These are phyloP conservation scores for Microthlaspi erraticum DNA, from an alignment of 345 rosid genomes.

Conservation along the genomic window DNA sequence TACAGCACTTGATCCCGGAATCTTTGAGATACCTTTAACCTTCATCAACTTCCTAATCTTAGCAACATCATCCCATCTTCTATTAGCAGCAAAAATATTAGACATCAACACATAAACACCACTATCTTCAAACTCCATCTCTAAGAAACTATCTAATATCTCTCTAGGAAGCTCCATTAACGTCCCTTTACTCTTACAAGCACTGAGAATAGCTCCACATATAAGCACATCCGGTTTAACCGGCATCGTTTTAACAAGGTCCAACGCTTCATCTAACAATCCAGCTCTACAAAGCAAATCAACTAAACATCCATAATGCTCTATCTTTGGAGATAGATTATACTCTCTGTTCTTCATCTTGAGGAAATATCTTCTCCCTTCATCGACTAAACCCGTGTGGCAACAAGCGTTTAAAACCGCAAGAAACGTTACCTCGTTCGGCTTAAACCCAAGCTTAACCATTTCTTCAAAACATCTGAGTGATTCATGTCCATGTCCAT, in stretches of 20 bases:
- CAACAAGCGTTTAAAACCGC: conserved; percentile 52
- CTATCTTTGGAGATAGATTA: conserved; percentile 50
- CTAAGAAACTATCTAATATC: conserved; percentile 42
- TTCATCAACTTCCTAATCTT: conserved; percentile 51
- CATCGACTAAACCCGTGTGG: conserved; percentile 53
- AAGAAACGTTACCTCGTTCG: conserved; percentile 56
- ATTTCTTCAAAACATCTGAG: conserved; percentile 46
- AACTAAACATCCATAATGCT: conserved; percentile 49
- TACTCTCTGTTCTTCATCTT: conserved; percentile 44
- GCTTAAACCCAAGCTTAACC: conserved; percentile 46
- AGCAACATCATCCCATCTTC: conserved; percentile 55
- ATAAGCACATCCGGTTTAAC: conserved; percentile 52
- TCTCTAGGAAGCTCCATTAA: conserved; percentile 42
- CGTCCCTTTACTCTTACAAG: conserved; percentile 47
- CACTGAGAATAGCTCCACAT: conserved; percentile 59
- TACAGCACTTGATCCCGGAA: conserved; percentile 46
- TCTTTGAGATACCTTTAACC: conserved; percentile 47
- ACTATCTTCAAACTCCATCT: conserved; percentile 48
- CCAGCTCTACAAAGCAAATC: conserved; percentile 54
- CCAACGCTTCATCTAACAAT: conserved; percentile 51
- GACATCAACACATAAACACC: conserved; percentile 55
- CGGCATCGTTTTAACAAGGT: conserved; percentile 45
- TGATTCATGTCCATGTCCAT: conserved; percentile 51
- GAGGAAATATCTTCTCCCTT: conserved; percentile 48
- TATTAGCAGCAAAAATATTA: conserved; percentile 48